Conservation (phyloP, 2,329 filamentous ascomycete genomes). For the Fusarium robinianum region DNA sequence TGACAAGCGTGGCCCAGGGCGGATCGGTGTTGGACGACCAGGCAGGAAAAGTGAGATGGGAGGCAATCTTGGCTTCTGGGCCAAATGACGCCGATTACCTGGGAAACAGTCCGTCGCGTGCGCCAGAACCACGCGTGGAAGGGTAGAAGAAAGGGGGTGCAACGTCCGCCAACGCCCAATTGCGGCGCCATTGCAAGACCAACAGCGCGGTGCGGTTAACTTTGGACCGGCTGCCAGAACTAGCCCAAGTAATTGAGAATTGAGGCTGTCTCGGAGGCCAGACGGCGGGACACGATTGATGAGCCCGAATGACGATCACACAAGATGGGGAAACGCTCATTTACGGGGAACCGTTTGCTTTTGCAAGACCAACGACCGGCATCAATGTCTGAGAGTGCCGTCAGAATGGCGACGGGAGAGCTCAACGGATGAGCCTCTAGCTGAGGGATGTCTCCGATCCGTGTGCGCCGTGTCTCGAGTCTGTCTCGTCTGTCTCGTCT, state of each 20-base stretch:
- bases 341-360: conserved; percentile 16
- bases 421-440: conserved; percentile 1
- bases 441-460: conserved; percentile 5
- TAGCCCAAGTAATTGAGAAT: conserved; percentile 29
- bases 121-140: conserved; percentile 22
- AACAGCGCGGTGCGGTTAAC: conserved; percentile 21
- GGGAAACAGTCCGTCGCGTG: conserved; percentile 15
- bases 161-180: conserved; percentile 23
- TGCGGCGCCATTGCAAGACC: conserved; percentile 22
- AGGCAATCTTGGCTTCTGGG: conserved; percentile 17
- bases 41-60: conserved; percentile 19
- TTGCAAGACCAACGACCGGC: conserved; percentile 7
- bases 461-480: conserved; percentile 1
- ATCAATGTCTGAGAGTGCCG: no score
- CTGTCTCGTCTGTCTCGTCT: conserved; percentile 10
- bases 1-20: conserved; percentile 11
- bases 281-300: conserved; percentile 17
- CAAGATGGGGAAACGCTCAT: conserved; percentile 16
- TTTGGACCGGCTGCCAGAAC: conserved; percentile 21
- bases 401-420: neutral
- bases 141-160: conserved; percentile 26
- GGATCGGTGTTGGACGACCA: conserved; percentile 12
- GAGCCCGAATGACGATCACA: conserved; percentile 22
- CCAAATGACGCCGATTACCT: conserved; percentile 17
- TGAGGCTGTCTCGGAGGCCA: conserved; percentile 22